Percentiles rank a stretch among this genome's conserved stretches.
phyloP scores from a whole-genome alignment of 257 asterid species.

The Solanum paucissectum region DNA sequence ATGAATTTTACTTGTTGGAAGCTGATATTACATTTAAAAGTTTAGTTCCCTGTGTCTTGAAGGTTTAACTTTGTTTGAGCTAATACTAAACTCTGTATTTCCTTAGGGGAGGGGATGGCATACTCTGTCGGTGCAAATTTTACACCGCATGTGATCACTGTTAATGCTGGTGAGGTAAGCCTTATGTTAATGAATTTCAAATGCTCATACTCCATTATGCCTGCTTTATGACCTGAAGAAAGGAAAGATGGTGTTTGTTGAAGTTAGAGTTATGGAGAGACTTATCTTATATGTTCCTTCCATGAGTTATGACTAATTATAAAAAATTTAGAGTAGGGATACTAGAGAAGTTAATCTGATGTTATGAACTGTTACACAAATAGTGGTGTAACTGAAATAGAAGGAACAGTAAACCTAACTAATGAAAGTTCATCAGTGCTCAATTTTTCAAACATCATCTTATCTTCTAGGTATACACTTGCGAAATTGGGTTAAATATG shows the following conservation, averaged over 20 bases:
- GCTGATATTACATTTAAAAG: background rate
- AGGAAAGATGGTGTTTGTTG: background rate
- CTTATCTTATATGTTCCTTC: background rate
- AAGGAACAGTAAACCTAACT: background rate
- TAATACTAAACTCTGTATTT: background rate
- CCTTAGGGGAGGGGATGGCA: slow-evolving; percentile 34
- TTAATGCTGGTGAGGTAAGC: slow-evolving; percentile 72
- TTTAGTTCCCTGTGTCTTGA: background rate
- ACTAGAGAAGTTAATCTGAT: background rate
- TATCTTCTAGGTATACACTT: background rate
- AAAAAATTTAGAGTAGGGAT: background rate
- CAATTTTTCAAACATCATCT: background rate
- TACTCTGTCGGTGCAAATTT: slow-evolving; percentile 54
- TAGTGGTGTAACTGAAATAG: background rate
- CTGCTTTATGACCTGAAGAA: background rate
- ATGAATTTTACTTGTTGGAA: background rate
- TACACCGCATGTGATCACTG: slow-evolving; percentile 66
- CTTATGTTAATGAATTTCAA: background rate
- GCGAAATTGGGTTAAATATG: background rate
- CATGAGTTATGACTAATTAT: background rate
- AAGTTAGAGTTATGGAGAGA: background rate
- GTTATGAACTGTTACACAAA: background rate
- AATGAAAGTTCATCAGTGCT: background rate
- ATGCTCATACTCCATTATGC: background rate
- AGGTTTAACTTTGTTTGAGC: background rate